Conservation (phyloP, 2,329 filamentous ascomycete species). For the Incumbomyces delicatus region DNA sequence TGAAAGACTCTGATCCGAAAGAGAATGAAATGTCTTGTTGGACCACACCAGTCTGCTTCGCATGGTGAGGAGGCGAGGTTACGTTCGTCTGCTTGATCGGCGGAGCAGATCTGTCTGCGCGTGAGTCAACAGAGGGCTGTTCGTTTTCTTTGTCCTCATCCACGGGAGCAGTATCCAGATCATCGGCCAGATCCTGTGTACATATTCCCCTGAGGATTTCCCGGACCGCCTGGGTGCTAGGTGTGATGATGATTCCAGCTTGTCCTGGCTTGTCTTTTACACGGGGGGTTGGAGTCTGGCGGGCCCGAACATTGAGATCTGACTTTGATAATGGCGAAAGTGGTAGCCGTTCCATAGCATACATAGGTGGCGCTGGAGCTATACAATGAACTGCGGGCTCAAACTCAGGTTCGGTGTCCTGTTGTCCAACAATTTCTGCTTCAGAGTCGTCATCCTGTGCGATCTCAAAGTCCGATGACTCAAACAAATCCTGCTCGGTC, state of each 20-base stretch:
- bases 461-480: not conserved
- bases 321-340: constrained; percentile 5
- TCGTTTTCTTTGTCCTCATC: constrained; percentile 4
- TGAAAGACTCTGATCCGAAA: constrained; percentile 1
- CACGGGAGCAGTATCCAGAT: not conserved
- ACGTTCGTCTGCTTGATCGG: not conserved
- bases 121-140: not conserved
- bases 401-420: not conserved
- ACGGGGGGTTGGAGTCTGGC: not conserved
- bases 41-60: not conserved
- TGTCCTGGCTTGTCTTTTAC: not conserved
- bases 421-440: not conserved
- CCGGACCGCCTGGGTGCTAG: constrained; percentile 1
- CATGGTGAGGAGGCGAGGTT: not conserved
- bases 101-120: not conserved
- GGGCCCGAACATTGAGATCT: constrained; percentile 2
- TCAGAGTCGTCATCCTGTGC: constrained; percentile 2
- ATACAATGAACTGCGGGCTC: not conserved
- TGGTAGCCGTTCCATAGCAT: not conserved
- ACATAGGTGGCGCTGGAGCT: not conserved
- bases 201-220: constrained; percentile 3
- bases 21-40: not conserved
- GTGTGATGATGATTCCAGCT: not conserved
- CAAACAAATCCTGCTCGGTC: not conserved
- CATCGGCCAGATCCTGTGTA: constrained; percentile 4